These are phyloP conservation scores for Saccharum officinarum DNA, from an alignment of 176 grass and related monocot genomes.

Conservation along the genomic window DNA sequence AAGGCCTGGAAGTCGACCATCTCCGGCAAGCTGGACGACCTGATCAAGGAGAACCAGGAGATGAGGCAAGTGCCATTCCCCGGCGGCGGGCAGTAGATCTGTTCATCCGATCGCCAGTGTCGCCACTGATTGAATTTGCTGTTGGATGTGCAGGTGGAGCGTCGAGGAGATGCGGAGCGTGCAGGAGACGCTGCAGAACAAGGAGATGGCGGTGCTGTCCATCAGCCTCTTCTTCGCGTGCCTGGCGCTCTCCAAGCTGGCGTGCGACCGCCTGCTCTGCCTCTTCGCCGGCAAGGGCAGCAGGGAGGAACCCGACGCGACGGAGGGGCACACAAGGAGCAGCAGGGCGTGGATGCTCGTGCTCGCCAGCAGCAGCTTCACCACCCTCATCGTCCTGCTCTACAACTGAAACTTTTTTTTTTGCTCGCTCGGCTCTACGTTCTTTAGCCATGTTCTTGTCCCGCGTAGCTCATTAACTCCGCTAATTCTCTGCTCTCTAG, in stretches of 20 bases:
- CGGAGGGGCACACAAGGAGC: slow-evolving; percentile 15
- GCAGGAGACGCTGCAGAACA: slow-evolving; percentile 74
- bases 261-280: slow-evolving; percentile 44
- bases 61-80: slow-evolving; percentile 45
- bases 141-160: slow-evolving; percentile 49
- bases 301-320: not conserved
- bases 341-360: slow-evolving; percentile 64
- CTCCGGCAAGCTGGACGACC: slow-evolving; percentile 59
- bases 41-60: slow-evolving; percentile 59
- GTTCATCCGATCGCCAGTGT: not conserved
- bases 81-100: not conserved
- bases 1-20: slow-evolving; percentile 57
- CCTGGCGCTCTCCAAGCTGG: slow-evolving; percentile 70
- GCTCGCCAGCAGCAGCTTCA: slow-evolving; percentile 59
- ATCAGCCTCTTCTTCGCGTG: slow-evolving; percentile 67
- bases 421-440: too few species aligned
- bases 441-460: too few species aligned
- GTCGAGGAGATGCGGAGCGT: slow-evolving; percentile 57
- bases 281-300: slow-evolving; percentile 31
- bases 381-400: slow-evolving; percentile 59
- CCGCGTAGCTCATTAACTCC: not conserved
- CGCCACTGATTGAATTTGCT: not conserved
- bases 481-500: not conserved
- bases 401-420: slow-evolving; percentile 26
- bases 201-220: slow-evolving; percentile 63